A percentile compares a stretch with the other conserved stretches of the same genome.
Evolutionary conservation across 2,329 filamentous ascomycete genomes (phyloP).

Genomic region (Lachnum nothofagi): DNA sequence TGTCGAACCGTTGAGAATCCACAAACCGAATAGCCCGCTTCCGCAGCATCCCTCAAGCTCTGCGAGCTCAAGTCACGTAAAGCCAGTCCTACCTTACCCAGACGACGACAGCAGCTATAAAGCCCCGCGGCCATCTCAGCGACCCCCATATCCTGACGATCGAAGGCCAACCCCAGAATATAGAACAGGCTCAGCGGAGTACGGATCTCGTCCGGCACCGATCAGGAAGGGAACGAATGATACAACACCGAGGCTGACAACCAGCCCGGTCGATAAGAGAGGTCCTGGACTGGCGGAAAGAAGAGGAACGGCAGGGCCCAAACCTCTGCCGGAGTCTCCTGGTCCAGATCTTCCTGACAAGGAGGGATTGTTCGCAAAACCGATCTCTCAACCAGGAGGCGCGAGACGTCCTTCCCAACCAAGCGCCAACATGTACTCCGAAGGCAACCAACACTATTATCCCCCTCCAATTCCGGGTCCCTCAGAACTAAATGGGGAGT

Average conservation of each 20-base stretch:
- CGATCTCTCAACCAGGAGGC: too few species aligned
- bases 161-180: slow-evolving; percentile 17
- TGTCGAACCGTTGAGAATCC: slow-evolving; percentile 77
- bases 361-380: slow-evolving; percentile 71
- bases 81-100: slow-evolving; percentile 61
- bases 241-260: slow-evolving; percentile 28
- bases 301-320: slow-evolving; percentile 69
- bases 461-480: slow-evolving; percentile 46
- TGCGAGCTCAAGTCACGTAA: slow-evolving; percentile 63
- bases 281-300: slow-evolving; percentile 70
- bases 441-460: slow-evolving; percentile 43
- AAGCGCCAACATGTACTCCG: slow-evolving; percentile 21
- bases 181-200: slow-evolving; percentile 20
- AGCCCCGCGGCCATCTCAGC: slow-evolving; percentile 33
- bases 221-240: slow-evolving; percentile 31
- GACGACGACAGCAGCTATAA: slow-evolving; percentile 46
- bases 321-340: slow-evolving; percentile 76
- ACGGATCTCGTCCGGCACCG: slow-evolving; percentile 14
- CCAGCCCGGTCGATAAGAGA: slow-evolving; percentile 48
- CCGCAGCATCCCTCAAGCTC: slow-evolving; percentile 59
- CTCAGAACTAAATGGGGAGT: slow-evolving; percentile 19
- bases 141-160: slow-evolving; percentile 34
- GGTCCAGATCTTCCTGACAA: slow-evolving; percentile 71
- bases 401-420: slow-evolving; percentile 30
- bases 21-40: slow-evolving; percentile 67